Percentiles rank a stretch among this genome's conserved stretches.
Evolutionary conservation across 2,329 filamentous ascomycete genomes (phyloP).

Genomic region (Neonectria sp.): DNA sequence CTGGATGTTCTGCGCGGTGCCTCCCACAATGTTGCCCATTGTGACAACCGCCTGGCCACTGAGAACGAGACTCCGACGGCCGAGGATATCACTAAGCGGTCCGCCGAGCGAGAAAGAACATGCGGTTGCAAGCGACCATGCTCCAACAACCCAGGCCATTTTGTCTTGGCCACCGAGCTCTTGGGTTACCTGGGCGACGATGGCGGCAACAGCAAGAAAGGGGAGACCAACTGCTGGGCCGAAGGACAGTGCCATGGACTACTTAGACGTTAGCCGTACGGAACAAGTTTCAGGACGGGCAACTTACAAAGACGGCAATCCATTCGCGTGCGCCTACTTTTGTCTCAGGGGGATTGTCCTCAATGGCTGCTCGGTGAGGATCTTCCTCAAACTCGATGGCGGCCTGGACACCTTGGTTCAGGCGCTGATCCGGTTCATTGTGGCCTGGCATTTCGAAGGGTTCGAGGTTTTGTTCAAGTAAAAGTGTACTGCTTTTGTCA

Average conservation of each 20-base stretch:
- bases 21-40: constrained; percentile 29
- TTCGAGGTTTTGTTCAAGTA: too few relatives aligned
- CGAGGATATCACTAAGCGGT: constrained; percentile 26
- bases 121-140: constrained; percentile 23
- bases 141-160: constrained; percentile 28
- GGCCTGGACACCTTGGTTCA: neutral
- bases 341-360: constrained; percentile 21
- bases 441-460: too few relatives aligned
- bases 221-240: constrained; percentile 22
- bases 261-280: neutral
- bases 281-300: neutral
- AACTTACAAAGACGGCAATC: constrained; percentile 25
- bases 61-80: constrained; percentile 23
- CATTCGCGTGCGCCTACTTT: constrained; percentile 11
- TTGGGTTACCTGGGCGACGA: constrained; percentile 24
- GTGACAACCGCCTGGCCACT: constrained; percentile 16
- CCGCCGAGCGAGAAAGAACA: constrained; percentile 33
- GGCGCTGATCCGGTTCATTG: neutral
- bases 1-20: constrained; percentile 11
- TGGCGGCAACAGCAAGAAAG: constrained; percentile 7
- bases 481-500: too few relatives aligned
- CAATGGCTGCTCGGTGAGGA: constrained; percentile 29
- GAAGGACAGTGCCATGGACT: constrained; percentile 32
- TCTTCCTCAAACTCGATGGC: constrained; percentile 27
- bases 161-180: constrained; percentile 15